These are phyloP conservation scores for Penicillium sp. DNA, from an alignment of 2,329 filamentous ascomycete species.

Conservation along the genomic window DNA sequence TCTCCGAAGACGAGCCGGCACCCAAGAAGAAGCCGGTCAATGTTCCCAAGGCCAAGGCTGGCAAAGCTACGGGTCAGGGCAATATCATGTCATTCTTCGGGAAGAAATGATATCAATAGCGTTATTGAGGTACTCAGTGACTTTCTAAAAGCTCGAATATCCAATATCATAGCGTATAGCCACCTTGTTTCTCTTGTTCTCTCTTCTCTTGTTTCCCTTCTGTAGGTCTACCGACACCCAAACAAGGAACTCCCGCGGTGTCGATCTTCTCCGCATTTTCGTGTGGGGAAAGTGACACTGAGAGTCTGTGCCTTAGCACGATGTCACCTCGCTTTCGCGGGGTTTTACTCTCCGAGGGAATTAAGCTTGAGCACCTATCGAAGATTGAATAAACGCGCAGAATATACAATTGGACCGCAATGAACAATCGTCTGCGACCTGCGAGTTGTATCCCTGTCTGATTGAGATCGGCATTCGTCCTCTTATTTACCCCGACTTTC, in stretches of 20 bases:
- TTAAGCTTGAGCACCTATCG: not conserved
- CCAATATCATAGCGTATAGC: not conserved
- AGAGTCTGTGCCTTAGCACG: slow-evolving; percentile 6
- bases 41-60: slow-evolving; percentile 52
- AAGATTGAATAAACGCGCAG: not conserved
- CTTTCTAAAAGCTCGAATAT: not conserved
- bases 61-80: slow-evolving; percentile 56
- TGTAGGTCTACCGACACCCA: not conserved
- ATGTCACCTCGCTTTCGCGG: slow-evolving; percentile 21
- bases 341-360: slow-evolving; percentile 10
- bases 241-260: slow-evolving; percentile 1
- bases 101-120: slow-evolving; percentile 59
- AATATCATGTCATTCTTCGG: slow-evolving; percentile 91
- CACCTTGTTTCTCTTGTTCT: not conserved
- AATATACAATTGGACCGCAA: not conserved
- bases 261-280: slow-evolving; percentile 24
- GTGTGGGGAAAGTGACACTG: slow-evolving; percentile 19
- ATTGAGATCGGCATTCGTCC: slow-evolving; percentile 20
- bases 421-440: not conserved
- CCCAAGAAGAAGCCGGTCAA: slow-evolving; percentile 48
- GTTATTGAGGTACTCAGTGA: not conserved
- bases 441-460: slow-evolving; percentile 23
- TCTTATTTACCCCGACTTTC: slow-evolving; percentile 17
- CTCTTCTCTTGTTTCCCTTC: not conserved
- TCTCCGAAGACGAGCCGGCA: slow-evolving; percentile 78